Percentiles rank a stretch among this genome's conserved stretches.
Evolutionary conservation across 352 stramenopile species (phyloP).

Genomic region (Globisporangium radiosum): DNA sequence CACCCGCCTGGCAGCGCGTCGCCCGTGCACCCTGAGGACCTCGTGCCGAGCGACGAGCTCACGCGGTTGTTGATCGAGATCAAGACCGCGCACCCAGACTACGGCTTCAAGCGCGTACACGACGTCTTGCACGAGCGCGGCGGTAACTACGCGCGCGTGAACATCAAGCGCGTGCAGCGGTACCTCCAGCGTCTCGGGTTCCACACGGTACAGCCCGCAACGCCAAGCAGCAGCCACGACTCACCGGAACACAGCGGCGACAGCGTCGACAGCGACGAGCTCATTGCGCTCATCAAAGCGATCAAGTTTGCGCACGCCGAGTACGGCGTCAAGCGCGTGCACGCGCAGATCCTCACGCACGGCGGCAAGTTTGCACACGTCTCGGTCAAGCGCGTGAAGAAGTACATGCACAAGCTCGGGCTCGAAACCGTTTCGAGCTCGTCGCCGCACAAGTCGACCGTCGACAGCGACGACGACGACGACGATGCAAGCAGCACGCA

Average conservation of each 20-base stretch:
- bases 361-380: slow-evolving; percentile 73
- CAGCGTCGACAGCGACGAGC: slow-evolving; percentile 59
- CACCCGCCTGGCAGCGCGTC: slow-evolving; percentile 1
- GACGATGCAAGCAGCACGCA: slow-evolving; percentile 2
- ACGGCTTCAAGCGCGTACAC: slow-evolving; percentile 28
- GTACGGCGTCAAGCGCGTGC: slow-evolving; percentile 78
- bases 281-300: slow-evolving; percentile 80
- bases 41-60: slow-evolving; percentile 23
- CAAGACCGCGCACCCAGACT: slow-evolving; percentile 34
- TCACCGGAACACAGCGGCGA: slow-evolving; percentile 22
- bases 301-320: slow-evolving; percentile 84
- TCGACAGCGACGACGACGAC: slow-evolving; percentile 15
- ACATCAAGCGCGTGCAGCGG: slow-evolving; percentile 30
- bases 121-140: slow-evolving; percentile 23
- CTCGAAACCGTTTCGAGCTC: slow-evolving; percentile 28
- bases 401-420: slow-evolving; percentile 81
- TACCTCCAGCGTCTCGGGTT: slow-evolving; percentile 26
- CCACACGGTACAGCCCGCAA: slow-evolving; percentile 3
- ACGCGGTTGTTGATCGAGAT: slow-evolving; percentile 29
- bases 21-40: slow-evolving; percentile 7
- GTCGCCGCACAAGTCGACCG: slow-evolving; percentile 5
- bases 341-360: slow-evolving; percentile 69
- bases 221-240: slow-evolving; percentile 6
- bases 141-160: slow-evolving; percentile 24
- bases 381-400: slow-evolving; percentile 76